These are phyloP conservation scores for Metschnikowia koreensis DNA, from an alignment of 805 yeast genomes.

Conservation along the genomic window DNA sequence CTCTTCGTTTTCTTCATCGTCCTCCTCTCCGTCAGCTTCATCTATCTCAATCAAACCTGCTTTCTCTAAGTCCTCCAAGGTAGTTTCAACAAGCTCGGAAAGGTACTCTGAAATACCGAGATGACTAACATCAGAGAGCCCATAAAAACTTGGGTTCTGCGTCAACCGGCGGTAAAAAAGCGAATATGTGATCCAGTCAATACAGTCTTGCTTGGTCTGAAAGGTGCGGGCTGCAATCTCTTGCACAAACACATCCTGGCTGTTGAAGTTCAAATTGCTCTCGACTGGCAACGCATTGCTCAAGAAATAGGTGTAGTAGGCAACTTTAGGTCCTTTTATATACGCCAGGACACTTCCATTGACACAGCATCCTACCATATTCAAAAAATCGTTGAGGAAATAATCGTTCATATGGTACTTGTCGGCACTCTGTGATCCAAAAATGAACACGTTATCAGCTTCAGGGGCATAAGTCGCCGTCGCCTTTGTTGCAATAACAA, in stretches of 20 bases:
- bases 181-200: constrained; percentile 86
- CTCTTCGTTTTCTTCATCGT: constrained; percentile 34
- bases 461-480: constrained; percentile 49
- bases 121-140: constrained; percentile 61
- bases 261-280: constrained; percentile 56
- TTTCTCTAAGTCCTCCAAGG: constrained; percentile 60
- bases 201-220: constrained; percentile 72
- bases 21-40: constrained; percentile 29
- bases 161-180: constrained; percentile 79
- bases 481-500: constrained; percentile 63
- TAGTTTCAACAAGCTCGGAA: constrained; percentile 77
- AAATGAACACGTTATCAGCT: constrained; percentile 55
- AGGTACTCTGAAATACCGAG: constrained; percentile 75
- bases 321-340: constrained; percentile 53
- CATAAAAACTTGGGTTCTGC: constrained; percentile 86
- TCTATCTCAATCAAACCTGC: constrained; percentile 63
- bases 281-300: constrained; percentile 80
- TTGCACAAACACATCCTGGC: constrained; percentile 67
- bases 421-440: constrained; percentile 71
- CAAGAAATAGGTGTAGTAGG: constrained; percentile 70
- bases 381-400: constrained; percentile 58
- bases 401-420: constrained; percentile 47
- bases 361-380: constrained; percentile 53
- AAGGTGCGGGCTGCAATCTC: constrained; percentile 72
- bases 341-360: constrained; percentile 47